Percentiles rank a stretch among this genome's conserved stretches.
Evolutionary conservation across 2,329 filamentous ascomycete species (phyloP).

Genomic region (Hypoxylon sp.): DNA sequence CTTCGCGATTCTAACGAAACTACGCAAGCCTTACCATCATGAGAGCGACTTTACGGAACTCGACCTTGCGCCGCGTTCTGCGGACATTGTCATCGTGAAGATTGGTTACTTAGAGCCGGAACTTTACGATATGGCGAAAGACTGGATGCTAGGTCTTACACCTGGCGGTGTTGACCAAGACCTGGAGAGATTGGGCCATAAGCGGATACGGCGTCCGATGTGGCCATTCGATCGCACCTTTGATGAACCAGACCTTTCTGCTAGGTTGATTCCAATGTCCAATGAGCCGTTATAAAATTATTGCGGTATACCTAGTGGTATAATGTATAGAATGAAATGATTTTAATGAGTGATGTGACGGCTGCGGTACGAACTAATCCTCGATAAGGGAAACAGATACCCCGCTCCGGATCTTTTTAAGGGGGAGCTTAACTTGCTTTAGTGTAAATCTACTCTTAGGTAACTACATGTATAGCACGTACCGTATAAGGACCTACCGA

Average conservation of each 20-base stretch:
- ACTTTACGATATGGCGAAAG: conserved; percentile 66
- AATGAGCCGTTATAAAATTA: conserved; percentile 45
- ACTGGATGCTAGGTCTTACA: conserved; percentile 69
- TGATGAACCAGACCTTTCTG: conserved; percentile 55
- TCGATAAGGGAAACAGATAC: conserved; percentile 1
- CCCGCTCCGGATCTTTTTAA: neutral
- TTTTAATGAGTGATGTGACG: neutral
- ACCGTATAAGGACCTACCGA: neutral
- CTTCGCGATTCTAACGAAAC: conserved; percentile 66
- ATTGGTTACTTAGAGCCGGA: conserved; percentile 70
- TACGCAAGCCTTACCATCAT: conserved; percentile 68
- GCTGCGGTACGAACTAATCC: conserved; percentile 1
- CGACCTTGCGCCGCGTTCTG: conserved; percentile 60
- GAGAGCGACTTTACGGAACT: conserved; percentile 67
- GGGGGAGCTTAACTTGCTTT: neutral
- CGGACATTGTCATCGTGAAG: conserved; percentile 68
- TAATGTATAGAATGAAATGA: neutral
- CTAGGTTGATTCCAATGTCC: conserved; percentile 56
- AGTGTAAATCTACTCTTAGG: neutral
- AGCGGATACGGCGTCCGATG: conserved; percentile 65
- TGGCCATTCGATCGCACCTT: conserved; percentile 60
- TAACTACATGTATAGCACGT: neutral
- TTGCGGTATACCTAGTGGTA: neutral
- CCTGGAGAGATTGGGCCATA: conserved; percentile 63
- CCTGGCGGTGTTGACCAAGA: conserved; percentile 70